Base-by-base conservation (phyloP, 257 asterid species). In the Anisodus tanguticus region DNA sequence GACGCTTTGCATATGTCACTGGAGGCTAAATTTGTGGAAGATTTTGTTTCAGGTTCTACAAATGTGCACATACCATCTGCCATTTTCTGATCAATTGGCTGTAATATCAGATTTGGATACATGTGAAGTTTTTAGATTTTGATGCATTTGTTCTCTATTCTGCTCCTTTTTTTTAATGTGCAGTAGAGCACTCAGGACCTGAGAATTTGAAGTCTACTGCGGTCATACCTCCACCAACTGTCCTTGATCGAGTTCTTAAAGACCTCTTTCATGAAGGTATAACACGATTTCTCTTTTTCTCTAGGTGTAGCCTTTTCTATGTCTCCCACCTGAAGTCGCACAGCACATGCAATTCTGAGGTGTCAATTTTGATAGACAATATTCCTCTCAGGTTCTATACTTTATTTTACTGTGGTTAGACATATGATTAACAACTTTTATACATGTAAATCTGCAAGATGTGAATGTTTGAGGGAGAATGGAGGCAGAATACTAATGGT, bases 191-290 rank as follows among this genome's bases (percentile, higher is more conserved):
- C 51, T 83, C 93, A 60, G 94, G 93, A 88, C 86, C 97, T 60
- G 96, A 93, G 72, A 88, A 87, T 81, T 62, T 90, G 86, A 93
- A 92, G 90, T 92, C 97, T 63, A 88, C 96, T 84, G 94, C 93
- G 62, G 92, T 93, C 82, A 86, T 92, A 82, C 98, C 98, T 89
- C 98, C 98, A 35, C 98, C 97, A 26, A 93, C 98, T 49, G 98
- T 95, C 88, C 98, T 95, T 89, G 98, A 92, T 82, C 98, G 98
- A 78, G 97, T 95, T 87, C 94, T 95, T 39, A 95, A 93, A 88
- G 97, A 95, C 88, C 95, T 95, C 72, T 93, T 95, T 89, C 93
- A 92, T 59, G 93, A 92, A 47, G 98, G 98, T 92, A 85, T 83
- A 51, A n/a, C 62, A 51, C 26, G 6, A 11, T 39, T 35, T 49